These are phyloP conservation scores for Mycena kentingensis DNA, from an alignment of 768 basidiomycete genomes.

Conservation along the genomic window DNA sequence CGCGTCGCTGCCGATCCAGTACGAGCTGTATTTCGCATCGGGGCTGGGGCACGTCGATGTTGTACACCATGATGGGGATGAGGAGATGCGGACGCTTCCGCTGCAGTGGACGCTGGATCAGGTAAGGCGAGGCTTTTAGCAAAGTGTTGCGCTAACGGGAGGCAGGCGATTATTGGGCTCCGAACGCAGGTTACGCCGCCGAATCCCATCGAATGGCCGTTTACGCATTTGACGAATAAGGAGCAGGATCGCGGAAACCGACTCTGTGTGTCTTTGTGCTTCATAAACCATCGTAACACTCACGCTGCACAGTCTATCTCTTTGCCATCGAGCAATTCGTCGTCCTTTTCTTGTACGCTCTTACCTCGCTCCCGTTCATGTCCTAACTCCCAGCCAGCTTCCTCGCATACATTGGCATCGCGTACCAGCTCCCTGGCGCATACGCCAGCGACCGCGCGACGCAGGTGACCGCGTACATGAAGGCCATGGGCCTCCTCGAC, in stretches of 20 bases:
- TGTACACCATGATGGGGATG: constrained; percentile 46
- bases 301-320: neutral
- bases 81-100: constrained; percentile 48
- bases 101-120: constrained; percentile 56
- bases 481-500: constrained; percentile 77
- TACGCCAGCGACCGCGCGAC: constrained; percentile 67
- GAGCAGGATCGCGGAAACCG: too few relatives aligned
- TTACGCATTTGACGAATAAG: too few relatives aligned
- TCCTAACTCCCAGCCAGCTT: too few relatives aligned
- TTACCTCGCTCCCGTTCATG: neutral
- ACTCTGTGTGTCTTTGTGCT: constrained; percentile 45
- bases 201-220: too few relatives aligned
- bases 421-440: constrained; percentile 77
- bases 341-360: too few relatives aligned
- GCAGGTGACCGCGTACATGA: constrained; percentile 69
- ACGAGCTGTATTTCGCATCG: constrained; percentile 50
- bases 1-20: constrained; percentile 36
- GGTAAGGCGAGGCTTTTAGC: too few relatives aligned
- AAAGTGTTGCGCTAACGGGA: too few relatives aligned
- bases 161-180: too few relatives aligned
- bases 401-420: constrained; percentile 69
- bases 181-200: too few relatives aligned
- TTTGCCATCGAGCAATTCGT: neutral
- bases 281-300: constrained; percentile 1
- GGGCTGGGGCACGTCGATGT: constrained; percentile 51